Conservation (phyloP, 129 eudicot species). For the Dittrichia graveolens region DNA sequence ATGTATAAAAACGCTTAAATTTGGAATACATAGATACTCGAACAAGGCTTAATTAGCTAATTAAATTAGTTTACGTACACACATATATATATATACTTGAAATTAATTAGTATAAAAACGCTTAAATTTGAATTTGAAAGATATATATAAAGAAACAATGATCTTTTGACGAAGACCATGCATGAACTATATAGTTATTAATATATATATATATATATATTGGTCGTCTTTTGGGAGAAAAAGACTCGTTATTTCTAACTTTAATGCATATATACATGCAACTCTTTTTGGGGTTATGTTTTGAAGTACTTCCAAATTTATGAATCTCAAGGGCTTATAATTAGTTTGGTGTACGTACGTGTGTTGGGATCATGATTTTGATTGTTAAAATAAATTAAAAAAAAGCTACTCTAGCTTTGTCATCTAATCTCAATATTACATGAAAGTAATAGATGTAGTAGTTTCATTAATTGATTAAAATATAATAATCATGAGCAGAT, state of each 20-base stretch:
- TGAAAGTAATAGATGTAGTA: slow-evolving; percentile 35
- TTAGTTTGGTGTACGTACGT: slow-evolving; percentile 32
- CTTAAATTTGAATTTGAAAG: slow-evolving; percentile 5
- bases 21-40: no score
- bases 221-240: slow-evolving; percentile 43
- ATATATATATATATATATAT: slow-evolving; percentile 17
- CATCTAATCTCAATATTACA: slow-evolving; percentile 22
- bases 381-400: not conserved
- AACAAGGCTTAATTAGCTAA: no score
- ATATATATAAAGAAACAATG: not conserved
- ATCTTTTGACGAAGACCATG: slow-evolving; percentile 8
- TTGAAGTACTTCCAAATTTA: slow-evolving; percentile 32
- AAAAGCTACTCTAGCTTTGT: slow-evolving; percentile 7
- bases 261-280: slow-evolving; percentile 35
- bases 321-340: slow-evolving; percentile 49
- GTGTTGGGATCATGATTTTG: slow-evolving; percentile 42
- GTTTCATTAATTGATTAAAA: not conserved
- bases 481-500: slow-evolving; percentile 30
- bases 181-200: slow-evolving; percentile 16
- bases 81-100: no score
- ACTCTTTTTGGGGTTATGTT: slow-evolving; percentile 40
- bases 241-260: slow-evolving; percentile 34
- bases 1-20: no score
- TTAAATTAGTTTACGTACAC: no score
- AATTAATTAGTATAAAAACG: no score